A percentile compares a stretch with the other conserved stretches of the same genome.
Conservation (phyloP, 306 rosid genomes). For the Astragalus glycyphyllos region DNA sequence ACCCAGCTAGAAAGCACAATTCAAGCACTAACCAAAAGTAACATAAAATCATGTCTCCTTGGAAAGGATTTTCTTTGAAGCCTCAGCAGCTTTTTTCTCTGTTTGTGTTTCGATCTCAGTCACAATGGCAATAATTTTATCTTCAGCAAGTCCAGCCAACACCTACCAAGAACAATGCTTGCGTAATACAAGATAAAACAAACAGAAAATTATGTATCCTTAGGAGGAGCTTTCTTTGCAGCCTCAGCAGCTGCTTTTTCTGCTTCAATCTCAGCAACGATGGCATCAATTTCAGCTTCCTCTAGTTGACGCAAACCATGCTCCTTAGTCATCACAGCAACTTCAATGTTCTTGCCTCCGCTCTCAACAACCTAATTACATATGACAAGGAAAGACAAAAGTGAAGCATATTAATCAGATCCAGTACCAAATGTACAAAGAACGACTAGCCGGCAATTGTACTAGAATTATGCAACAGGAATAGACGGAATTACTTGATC, state of each 20-base stretch:
- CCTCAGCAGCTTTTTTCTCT: constrained; percentile 82
- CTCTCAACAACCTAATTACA: constrained; percentile 92
- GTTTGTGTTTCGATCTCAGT: constrained; percentile 69
- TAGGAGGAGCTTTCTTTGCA: constrained; percentile 90
- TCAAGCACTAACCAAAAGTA: constrained; percentile 25
- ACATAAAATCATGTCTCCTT: constrained; percentile 60
- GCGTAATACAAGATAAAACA: constrained; percentile 5
- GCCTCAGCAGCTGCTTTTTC: constrained; percentile 99
- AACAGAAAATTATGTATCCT: constrained; percentile 65
- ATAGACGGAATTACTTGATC: constrained; percentile 17
- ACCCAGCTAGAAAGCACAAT: constrained; percentile 25
- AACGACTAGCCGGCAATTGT: neutral
- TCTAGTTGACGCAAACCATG: constrained; percentile 85
- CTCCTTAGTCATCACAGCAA: constrained; percentile 94
- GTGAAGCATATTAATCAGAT: constrained; percentile 11
- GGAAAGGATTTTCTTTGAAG: constrained; percentile 72
- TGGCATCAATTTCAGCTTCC: constrained; percentile 94
- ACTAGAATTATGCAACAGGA: constrained; percentile 1
- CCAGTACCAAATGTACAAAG: constrained; percentile 22
- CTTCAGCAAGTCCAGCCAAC: constrained; percentile 29
- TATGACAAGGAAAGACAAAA: constrained; percentile 21
- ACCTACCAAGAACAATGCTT: constrained; percentile 16
- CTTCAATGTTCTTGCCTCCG: constrained; percentile 98
- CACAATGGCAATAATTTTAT: constrained; percentile 39
- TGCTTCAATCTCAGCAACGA: constrained; percentile 91